A percentile compares a stretch with the other conserved stretches of the same genome.
Conservation (phyloP, 345 rosid genomes). For the Alliaria petiolata region DNA sequence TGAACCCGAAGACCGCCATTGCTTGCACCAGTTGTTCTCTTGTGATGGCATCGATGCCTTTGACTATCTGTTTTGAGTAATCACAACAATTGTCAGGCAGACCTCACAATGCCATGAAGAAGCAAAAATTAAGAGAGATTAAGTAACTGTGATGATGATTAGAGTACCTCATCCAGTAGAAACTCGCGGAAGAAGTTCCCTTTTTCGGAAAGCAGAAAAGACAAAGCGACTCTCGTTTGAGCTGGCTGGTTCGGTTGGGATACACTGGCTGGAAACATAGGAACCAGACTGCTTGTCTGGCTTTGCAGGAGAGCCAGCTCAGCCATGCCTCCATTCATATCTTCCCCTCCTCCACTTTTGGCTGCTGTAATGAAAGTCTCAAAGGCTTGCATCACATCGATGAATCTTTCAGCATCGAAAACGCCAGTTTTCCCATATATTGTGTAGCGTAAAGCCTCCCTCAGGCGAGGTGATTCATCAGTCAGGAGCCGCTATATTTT, state of each 20-base stretch:
- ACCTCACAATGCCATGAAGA: neutral
- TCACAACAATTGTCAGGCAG: neutral
- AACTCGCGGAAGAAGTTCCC: slow-evolving; percentile 93
- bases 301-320: slow-evolving; percentile 66
- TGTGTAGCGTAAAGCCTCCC: slow-evolving; percentile 83
- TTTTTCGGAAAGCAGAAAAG: slow-evolving; percentile 77
- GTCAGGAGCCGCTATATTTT: slow-evolving; percentile 80
- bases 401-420: slow-evolving; percentile 97
- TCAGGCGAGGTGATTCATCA: slow-evolving; percentile 83
- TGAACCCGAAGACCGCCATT: slow-evolving; percentile 60
- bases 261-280: slow-evolving; percentile 37
- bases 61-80: slow-evolving; percentile 62
- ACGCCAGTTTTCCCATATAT: slow-evolving; percentile 90
- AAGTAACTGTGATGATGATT: neutral
- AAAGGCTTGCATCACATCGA: slow-evolving; percentile 98
- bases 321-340: slow-evolving; percentile 87
- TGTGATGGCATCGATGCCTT: slow-evolving; percentile 89
- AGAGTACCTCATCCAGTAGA: slow-evolving; percentile 88
- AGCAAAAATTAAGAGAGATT: neutral
- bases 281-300: slow-evolving; percentile 33
- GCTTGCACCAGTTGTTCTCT: slow-evolving; percentile 84
- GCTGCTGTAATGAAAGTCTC: slow-evolving; percentile 92
- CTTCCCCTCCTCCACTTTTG: slow-evolving; percentile 97
- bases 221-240: slow-evolving; percentile 87
- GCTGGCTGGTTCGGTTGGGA: slow-evolving; percentile 54